These are phyloP conservation scores for Mycogone perniciosa DNA, from an alignment of 2,329 filamentous ascomycete genomes.

Conservation along the genomic window DNA sequence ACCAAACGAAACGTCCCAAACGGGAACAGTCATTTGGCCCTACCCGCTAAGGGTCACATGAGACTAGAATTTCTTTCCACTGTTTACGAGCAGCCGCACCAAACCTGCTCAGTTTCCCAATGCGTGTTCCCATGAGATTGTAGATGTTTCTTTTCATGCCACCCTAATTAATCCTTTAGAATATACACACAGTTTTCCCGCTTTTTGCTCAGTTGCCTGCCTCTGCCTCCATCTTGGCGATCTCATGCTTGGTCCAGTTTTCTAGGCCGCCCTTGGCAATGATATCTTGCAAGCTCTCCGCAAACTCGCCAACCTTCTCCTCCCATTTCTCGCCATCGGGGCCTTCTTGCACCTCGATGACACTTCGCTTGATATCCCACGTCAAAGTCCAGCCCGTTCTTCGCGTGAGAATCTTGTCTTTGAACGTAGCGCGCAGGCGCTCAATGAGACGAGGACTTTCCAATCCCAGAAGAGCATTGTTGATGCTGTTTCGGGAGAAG, in stretches of 20 bases:
- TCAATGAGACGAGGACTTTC: constrained; percentile 63
- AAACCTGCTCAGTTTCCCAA: too few relatives aligned
- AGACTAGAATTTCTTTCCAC: too few relatives aligned
- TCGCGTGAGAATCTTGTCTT: constrained; percentile 54
- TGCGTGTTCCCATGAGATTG: background rate
- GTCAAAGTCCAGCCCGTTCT: constrained; percentile 67
- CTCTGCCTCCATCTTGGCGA: constrained; percentile 34
- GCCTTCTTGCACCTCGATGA: constrained; percentile 17
- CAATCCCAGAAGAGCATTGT: constrained; percentile 68
- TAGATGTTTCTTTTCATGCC: background rate
- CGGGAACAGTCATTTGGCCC: too few relatives aligned
- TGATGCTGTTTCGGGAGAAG: constrained; percentile 70
- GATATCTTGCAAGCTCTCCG: constrained; percentile 20
- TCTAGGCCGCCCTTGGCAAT: constrained; percentile 19
- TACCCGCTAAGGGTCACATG: too few relatives aligned
- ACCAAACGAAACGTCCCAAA: too few relatives aligned
- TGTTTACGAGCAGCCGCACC: too few relatives aligned
- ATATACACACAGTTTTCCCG: background rate
- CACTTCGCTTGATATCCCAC: constrained; percentile 16
- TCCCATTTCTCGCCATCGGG: constrained; percentile 16
- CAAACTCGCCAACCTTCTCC: constrained; percentile 21
- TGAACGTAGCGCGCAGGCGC: constrained; percentile 57
- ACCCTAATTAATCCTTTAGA: background rate
- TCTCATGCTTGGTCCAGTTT: constrained; percentile 17
- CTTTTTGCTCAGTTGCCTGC: background rate